Conservation (phyloP, 108 stramenopile genomes). For the Parmales sp. region DNA sequence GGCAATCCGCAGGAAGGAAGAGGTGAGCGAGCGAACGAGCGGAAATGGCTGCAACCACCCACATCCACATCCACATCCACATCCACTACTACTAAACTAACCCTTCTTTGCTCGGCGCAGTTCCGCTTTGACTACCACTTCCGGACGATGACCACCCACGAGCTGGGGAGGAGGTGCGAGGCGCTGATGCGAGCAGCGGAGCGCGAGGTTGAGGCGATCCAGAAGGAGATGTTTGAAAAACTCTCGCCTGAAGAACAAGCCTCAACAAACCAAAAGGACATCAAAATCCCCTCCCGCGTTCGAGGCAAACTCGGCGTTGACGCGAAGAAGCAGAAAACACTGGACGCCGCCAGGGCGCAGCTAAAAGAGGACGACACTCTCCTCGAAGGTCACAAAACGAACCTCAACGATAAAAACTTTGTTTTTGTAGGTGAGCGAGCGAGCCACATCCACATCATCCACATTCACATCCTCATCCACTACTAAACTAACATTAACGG, state of each 20-base stretch:
- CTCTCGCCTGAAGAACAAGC: slow-evolving; percentile 32
- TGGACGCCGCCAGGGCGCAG: slow-evolving; percentile 24
- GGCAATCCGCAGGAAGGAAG: slow-evolving; percentile 64
- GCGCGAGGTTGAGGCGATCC: slow-evolving; percentile 67
- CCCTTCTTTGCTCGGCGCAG: no score
- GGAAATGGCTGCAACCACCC: no score
- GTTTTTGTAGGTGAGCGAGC: slow-evolving; percentile 65
- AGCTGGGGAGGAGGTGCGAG: slow-evolving; percentile 60
- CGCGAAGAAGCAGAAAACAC: slow-evolving; percentile 37
- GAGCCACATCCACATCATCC: slow-evolving; percentile 48
- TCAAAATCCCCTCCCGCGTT: slow-evolving; percentile 11
- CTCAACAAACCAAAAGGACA: slow-evolving; percentile 12
- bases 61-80: no score
- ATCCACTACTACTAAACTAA: no score
- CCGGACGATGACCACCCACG: slow-evolving; percentile 42
- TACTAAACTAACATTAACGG: neutral
- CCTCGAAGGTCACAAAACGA: slow-evolving; percentile 26
- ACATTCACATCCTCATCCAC: slow-evolving; percentile 40
- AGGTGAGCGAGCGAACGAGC: no score
- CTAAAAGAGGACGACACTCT: slow-evolving; percentile 32
- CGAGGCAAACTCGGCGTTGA: slow-evolving; percentile 49
- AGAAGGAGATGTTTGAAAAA: slow-evolving; percentile 42
- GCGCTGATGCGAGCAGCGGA: slow-evolving; percentile 70
- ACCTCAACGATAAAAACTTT: slow-evolving; percentile 59
- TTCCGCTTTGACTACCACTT: slow-evolving; percentile 80